Conservation (phyloP, 2,329 filamentous ascomycete species). For the Scolecobasidium constrictum region DNA sequence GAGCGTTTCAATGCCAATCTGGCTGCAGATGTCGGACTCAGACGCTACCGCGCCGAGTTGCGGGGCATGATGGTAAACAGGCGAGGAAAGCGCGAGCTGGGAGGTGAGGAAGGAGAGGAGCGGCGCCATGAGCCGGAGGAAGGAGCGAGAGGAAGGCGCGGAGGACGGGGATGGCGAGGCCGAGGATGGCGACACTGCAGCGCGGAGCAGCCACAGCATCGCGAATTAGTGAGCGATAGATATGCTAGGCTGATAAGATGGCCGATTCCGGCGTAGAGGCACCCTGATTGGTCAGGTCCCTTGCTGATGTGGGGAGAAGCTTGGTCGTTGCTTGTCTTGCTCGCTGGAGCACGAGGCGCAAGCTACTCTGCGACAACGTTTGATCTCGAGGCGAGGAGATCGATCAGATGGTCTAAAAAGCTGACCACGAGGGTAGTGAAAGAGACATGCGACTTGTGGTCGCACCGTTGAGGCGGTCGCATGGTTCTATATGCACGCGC, state of each 20-base stretch:
- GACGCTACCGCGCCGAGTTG: slow-evolving; percentile 33
- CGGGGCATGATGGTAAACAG: not conserved
- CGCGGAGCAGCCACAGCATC: not conserved
- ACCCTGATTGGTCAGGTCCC: too few relatives aligned
- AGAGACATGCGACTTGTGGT: too few relatives aligned
- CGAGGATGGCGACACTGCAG: not conserved
- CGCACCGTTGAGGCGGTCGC: too few relatives aligned
- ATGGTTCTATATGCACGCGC: too few relatives aligned
- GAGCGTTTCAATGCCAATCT: slow-evolving; percentile 36
- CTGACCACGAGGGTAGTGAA: too few relatives aligned
- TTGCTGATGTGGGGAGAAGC: too few relatives aligned
- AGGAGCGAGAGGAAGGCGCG: not conserved
- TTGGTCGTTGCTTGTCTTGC: too few relatives aligned
- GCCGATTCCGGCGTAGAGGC: too few relatives aligned
- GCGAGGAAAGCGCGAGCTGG: slow-evolving; percentile 8
- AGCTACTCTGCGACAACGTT: too few relatives aligned
- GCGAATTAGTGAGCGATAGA: slow-evolving; percentile 9
- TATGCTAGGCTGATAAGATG: slow-evolving; percentile 12
- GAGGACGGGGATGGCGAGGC: not conserved
- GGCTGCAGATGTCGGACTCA: slow-evolving; percentile 32
- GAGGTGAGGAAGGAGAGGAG: slow-evolving; percentile 7
- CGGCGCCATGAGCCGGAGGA: slow-evolving; percentile 6
- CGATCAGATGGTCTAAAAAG: too few relatives aligned
- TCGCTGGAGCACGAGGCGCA: too few relatives aligned
- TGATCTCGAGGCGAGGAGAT: too few relatives aligned